Evolutionary conservation across 2,329 filamentous ascomycete genomes (phyloP), one percentile per base, ranked within the genome.

Genomic region (Pezicula rhizophila): DNA sequence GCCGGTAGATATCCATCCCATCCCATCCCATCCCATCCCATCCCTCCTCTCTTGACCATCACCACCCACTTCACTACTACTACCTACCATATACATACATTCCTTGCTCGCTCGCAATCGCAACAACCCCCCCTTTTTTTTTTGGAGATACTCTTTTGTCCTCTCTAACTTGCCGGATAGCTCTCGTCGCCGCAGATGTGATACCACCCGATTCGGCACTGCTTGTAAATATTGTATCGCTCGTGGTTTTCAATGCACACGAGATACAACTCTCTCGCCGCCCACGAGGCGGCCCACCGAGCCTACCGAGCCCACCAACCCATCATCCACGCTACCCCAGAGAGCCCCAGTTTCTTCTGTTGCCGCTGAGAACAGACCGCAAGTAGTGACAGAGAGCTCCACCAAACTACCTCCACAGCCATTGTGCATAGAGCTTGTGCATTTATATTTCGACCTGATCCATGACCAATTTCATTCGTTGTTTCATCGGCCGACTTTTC

Each of bases 401-500:
- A 25, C 20, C 20, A 42, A 23, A 20, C 25, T 42, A 10, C 40
- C 40, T 15, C 40, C 40, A 12, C 40, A 42, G 40, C 10, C 20
- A 11, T 15, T 48, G 8, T 45, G 46, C 31, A 12, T 33, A 20
- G 58, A 63, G 47, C 50, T 63, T 18, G 60, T 65, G 5, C 62
- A 67, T 37, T 52, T 65, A 5, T 67, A 69, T 43, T 59, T 67
- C 42, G 53, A 56, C 34, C 61, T 60, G 41, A 65, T 67, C 18
- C 64, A 66, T 45, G 64, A 65, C 33, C 58, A 64, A 47, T 63
- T 64, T 10, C 64, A 66, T 51, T 61, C 61, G 7, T 52, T 67
- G 33, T 66, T 66, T 51, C 65, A 67, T 50, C 53, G 57, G 25
- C 60, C 59, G 3, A 60, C 57, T 48, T 56, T 57, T 45, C 47